Evolutionary conservation across 176 grass and related monocot species (phyloP).

Genomic region (Pontederia crassipes): DNA sequence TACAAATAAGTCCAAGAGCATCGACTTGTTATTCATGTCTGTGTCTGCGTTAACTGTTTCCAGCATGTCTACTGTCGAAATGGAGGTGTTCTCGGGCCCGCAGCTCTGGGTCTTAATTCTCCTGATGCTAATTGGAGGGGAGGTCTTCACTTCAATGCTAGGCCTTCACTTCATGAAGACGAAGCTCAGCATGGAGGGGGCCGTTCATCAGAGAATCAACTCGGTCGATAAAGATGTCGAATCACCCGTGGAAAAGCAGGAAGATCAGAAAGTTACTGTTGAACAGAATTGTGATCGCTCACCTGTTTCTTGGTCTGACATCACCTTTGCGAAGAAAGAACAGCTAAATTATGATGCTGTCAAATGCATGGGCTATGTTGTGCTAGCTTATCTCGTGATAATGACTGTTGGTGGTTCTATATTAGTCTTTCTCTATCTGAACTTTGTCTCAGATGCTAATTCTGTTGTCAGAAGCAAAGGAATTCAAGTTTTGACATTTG

Average conservation of each 20-base stretch:
- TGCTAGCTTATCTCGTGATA: slow-evolving; percentile 38
- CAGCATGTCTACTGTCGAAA: slow-evolving; percentile 70
- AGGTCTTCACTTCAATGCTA: slow-evolving; percentile 66
- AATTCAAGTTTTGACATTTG: slow-evolving; percentile 36
- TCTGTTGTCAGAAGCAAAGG: slow-evolving; percentile 34
- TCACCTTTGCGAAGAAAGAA: background rate
- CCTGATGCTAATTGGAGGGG: slow-evolving; percentile 53
- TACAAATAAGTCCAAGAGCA: slow-evolving; percentile 9
- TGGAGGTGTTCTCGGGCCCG: slow-evolving; percentile 50
- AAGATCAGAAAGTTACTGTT: too few species aligned
- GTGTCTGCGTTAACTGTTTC: slow-evolving; percentile 68
- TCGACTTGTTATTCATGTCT: slow-evolving; percentile 53
- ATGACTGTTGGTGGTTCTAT: slow-evolving; percentile 33
- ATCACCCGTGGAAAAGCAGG: background rate
- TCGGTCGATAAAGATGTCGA: slow-evolving; percentile 28
- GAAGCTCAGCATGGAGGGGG: slow-evolving; percentile 22
- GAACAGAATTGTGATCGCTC: background rate
- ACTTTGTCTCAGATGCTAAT: slow-evolving; percentile 31
- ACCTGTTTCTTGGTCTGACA: slow-evolving; percentile 1
- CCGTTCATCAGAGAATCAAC: slow-evolving; percentile 15
- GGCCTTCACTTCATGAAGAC: slow-evolving; percentile 35
- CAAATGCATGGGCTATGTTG: slow-evolving; percentile 28
- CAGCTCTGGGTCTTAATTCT: slow-evolving; percentile 56
- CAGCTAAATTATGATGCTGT: slow-evolving; percentile 26
- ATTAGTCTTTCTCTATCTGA: slow-evolving; percentile 48